A percentile compares a stretch with the other conserved stretches of the same genome.
Conservation (phyloP, 2,329 filamentous ascomycete genomes). For the Monilinia aucupariae region DNA sequence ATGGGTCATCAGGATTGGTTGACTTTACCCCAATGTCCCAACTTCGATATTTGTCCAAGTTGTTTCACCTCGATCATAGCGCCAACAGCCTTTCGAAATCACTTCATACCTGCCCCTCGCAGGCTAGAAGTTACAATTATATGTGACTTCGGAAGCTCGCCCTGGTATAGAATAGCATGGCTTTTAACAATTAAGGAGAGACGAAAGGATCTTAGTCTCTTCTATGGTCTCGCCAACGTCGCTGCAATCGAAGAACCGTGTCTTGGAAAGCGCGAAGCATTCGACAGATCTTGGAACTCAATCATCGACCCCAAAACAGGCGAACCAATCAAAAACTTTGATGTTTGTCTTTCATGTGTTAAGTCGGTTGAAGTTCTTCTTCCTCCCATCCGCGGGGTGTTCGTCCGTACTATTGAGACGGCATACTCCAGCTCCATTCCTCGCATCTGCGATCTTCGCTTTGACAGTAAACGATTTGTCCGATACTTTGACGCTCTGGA, state of each 20-base stretch:
- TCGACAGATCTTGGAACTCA: conserved; percentile 65
- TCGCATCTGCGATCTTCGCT: conserved; percentile 65
- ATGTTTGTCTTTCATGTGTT: conserved; percentile 69
- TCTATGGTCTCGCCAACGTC: conserved; percentile 64
- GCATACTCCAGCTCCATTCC: conserved; percentile 41
- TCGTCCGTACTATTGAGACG: conserved; percentile 40
- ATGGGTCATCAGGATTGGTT: conserved; percentile 72
- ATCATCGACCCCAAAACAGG: conserved; percentile 63
- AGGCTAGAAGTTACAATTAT: conserved; percentile 54
- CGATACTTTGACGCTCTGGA: conserved; percentile 59
- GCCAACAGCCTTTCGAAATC: conserved; percentile 59
- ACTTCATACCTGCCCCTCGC: conserved; percentile 58
- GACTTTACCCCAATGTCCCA: conserved; percentile 62
- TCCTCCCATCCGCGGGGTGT: conserved; percentile 63
- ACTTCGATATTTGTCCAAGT: conserved; percentile 75
- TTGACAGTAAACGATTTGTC: conserved; percentile 50
- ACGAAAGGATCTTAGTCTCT: conserved; percentile 58
- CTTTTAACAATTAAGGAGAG: conserved; percentile 69
- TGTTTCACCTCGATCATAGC: conserved; percentile 70
- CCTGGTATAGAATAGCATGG: conserved; percentile 83
- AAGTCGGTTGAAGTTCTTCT: conserved; percentile 67
- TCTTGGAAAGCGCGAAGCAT: conserved; percentile 48
- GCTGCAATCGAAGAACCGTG: conserved; percentile 53
- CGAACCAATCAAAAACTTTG: conserved; percentile 63
- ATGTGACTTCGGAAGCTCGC: conserved; percentile 72